Evolutionary conservation across 1,139 yeast genomes (phyloP).

Genomic region (Hansenula lynferdii): DNA sequence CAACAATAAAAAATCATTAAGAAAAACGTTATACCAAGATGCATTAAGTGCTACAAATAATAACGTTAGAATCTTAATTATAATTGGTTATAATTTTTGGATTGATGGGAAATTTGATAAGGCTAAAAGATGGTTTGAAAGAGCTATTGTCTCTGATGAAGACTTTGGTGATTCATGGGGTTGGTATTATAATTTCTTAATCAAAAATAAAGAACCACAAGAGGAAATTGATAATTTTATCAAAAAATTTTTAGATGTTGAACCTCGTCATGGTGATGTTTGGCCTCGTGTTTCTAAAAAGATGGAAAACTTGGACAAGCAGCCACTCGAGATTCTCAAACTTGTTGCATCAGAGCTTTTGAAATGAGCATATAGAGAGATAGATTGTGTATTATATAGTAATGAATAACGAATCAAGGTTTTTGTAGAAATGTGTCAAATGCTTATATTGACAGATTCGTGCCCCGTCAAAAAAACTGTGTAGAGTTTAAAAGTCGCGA

Average conservation of each 20-base stretch:
- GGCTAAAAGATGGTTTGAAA: conserved; percentile 72
- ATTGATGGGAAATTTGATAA: conserved; percentile 57
- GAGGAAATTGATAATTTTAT: conserved; percentile 27
- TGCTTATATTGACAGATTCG: too few relatives aligned
- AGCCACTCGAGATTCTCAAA: conserved; percentile 34
- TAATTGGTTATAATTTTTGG: conserved; percentile 71
- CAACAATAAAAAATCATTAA: conserved; percentile 42
- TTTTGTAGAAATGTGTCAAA: too few relatives aligned
- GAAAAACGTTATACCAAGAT: conserved; percentile 63
- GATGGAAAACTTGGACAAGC: conserved; percentile 35
- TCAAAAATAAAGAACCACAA: conserved; percentile 22
- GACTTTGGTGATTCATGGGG: conserved; percentile 76
- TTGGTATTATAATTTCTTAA: conserved; percentile 50
- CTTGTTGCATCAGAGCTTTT: conserved; percentile 17
- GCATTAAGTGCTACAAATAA: conserved; percentile 69
- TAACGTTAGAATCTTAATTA: conserved; percentile 50
- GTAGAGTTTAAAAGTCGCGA: too few relatives aligned
- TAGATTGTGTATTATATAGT: too few relatives aligned
- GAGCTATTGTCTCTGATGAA: conserved; percentile 53
- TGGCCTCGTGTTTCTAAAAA: conserved; percentile 51
- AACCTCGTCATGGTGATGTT: conserved; percentile 52
- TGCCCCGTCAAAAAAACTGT: too few relatives aligned
- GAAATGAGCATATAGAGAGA: too few relatives aligned
- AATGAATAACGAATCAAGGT: too few relatives aligned
- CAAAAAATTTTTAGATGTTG: conserved; percentile 32